Conservation (phyloP, 768 basidiomycete genomes). For the Pisolithus orientalis region DNA sequence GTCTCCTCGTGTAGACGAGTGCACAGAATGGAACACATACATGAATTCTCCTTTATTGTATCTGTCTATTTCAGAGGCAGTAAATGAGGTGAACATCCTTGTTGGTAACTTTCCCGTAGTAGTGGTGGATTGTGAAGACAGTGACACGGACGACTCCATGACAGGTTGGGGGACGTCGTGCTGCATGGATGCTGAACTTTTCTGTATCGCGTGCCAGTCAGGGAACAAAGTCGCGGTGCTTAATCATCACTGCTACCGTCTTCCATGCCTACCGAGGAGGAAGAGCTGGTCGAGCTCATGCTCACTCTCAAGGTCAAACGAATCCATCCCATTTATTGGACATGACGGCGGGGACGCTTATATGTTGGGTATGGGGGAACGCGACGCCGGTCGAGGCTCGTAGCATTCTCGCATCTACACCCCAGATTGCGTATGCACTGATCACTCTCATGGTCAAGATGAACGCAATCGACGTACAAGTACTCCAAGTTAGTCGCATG, state of each 20-base stretch:
- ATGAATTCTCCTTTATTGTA: constrained; percentile 1
- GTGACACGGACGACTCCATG: too few relatives aligned
- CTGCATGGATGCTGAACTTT: too few relatives aligned
- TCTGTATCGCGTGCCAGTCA: too few relatives aligned
- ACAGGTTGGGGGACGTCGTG: too few relatives aligned
- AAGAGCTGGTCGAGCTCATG: constrained; percentile 68
- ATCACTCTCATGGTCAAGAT: constrained; percentile 75
- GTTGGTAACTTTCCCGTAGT: neutral
- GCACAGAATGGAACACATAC: neutral
- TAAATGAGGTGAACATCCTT: neutral
- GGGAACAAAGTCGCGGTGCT: neutral
- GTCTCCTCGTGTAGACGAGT: neutral
- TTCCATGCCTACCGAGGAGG: constrained; percentile 53
- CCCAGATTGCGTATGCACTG: constrained; percentile 70
- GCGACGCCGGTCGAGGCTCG: constrained; percentile 66
- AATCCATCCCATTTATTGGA: neutral
- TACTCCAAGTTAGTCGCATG: constrained; percentile 52
- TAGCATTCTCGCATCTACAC: constrained; percentile 63
- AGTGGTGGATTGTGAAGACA: neutral
- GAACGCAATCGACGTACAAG: constrained; percentile 67
- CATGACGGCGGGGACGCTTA: neutral
- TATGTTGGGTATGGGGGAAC: constrained; percentile 40
- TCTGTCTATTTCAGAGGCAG: neutral
- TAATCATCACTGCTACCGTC: neutral
- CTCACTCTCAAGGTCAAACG: constrained; percentile 54